Percentiles rank a stretch among this genome's conserved stretches.
phyloP scores from a whole-genome alignment of 2,329 filamentous ascomycete species.

The Arthrobotrys conoides region DNA sequence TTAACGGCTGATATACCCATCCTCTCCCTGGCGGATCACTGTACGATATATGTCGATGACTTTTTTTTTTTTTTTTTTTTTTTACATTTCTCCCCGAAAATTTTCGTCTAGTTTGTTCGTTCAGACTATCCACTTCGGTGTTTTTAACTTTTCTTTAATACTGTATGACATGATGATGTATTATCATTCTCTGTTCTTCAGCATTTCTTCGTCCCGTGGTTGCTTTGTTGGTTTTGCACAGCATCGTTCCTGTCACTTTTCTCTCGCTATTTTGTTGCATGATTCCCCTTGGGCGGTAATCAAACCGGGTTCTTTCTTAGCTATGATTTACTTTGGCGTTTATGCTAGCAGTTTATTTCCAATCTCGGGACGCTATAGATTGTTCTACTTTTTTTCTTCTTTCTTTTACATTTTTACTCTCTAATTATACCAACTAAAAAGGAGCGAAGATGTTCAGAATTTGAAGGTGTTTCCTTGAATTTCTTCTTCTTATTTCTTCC shows the following conservation, averaged over 20 bases:
- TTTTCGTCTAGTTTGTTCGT: slow-evolving; percentile 47
- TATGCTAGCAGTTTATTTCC: slow-evolving; percentile 40
- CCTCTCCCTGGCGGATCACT: slow-evolving; percentile 54
- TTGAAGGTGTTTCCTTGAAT: slow-evolving; percentile 61
- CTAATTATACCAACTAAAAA: slow-evolving; percentile 60
- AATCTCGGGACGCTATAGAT: slow-evolving; percentile 59
- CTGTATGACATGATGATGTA: slow-evolving; percentile 61
- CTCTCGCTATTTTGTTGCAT: slow-evolving; percentile 64
- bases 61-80: slow-evolving; percentile 18
- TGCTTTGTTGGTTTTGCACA: slow-evolving; percentile 22
- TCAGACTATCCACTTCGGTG: slow-evolving; percentile 43
- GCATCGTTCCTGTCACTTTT: slow-evolving; percentile 61
- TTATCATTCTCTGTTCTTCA: slow-evolving; percentile 54
- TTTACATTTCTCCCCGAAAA: slow-evolving; percentile 28
- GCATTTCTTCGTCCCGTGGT: slow-evolving; percentile 35
- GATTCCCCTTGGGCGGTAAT: slow-evolving; percentile 61
- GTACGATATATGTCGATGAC: slow-evolving; percentile 58
- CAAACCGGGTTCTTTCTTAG: slow-evolving; percentile 51
- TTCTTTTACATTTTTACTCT: slow-evolving; percentile 40
- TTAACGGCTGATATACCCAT: slow-evolving; percentile 48
- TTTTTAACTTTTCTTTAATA: slow-evolving; percentile 41
- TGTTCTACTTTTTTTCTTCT: slow-evolving; percentile 43
- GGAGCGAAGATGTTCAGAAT: slow-evolving; percentile 60
- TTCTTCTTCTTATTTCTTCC: slow-evolving; percentile 58
- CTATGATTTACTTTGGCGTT: slow-evolving; percentile 41